A percentile compares a stretch with the other conserved stretches of the same genome.
These are phyloP conservation scores for Alternaria triticina DNA, from an alignment of 2,329 filamentous ascomycete species.

Conservation along the genomic window DNA sequence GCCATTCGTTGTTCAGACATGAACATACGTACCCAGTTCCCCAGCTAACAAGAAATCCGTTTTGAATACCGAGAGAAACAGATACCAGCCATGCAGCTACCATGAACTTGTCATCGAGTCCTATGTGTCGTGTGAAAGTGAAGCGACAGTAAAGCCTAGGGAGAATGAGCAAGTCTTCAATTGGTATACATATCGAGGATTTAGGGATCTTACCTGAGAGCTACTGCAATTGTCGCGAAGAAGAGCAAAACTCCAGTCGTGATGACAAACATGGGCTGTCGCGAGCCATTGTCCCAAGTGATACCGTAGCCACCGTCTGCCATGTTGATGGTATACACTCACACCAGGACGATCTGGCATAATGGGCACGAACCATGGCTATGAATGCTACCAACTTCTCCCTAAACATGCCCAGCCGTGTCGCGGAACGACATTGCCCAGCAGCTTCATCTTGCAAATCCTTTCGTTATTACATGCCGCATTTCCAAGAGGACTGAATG, in stretches of 20 bases:
- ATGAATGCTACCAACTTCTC: not conserved
- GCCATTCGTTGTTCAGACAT: not conserved
- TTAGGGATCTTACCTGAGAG: not conserved
- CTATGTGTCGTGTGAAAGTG: conserved; percentile 12
- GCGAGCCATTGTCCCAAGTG: conserved; percentile 20
- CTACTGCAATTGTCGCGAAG: conserved; percentile 12
- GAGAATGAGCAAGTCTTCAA: not conserved
- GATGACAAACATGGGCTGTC: conserved; percentile 29
- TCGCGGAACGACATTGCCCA: not conserved
- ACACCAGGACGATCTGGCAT: not conserved
- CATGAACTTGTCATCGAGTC: conserved; percentile 27
- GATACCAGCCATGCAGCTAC: conserved; percentile 1
- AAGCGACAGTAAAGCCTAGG: conserved; percentile 21
- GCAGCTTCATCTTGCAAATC: not conserved
- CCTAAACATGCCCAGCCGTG: not conserved
- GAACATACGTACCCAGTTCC: not conserved
- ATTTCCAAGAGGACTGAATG: not conserved
- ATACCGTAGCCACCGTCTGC: not conserved
- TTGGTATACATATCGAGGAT: rapidly evolving
- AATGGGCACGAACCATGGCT: not conserved
- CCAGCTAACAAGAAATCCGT: not conserved
- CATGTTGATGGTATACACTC: not conserved
- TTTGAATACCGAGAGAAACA: not conserved
- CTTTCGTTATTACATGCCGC: not conserved
- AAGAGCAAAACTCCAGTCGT: conserved; percentile 16